phyloP scores from a whole-genome alignment of 305 asterid species.

The Fraxinus velutina region DNA sequence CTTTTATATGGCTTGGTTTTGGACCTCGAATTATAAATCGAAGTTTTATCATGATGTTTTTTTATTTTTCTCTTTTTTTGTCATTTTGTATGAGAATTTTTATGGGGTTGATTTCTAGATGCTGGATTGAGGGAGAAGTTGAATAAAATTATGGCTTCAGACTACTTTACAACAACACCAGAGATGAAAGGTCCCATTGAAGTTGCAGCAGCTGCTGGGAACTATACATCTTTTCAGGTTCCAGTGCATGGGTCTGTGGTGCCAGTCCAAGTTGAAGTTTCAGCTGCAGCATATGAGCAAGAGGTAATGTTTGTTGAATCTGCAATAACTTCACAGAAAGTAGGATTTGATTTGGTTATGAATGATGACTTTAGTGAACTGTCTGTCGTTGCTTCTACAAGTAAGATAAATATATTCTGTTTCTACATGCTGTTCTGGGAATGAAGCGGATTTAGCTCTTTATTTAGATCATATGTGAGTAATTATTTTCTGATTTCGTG shows the following conservation, averaged over 20 bases:
- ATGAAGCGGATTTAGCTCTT: not conserved
- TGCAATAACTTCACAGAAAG: not conserved
- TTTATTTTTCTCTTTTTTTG: not conserved
- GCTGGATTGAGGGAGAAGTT: slow-evolving; percentile 57
- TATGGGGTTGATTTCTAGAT: slow-evolving; percentile 36
- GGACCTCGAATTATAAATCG: slow-evolving; percentile 37
- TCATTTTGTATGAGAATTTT: slow-evolving; percentile 19
- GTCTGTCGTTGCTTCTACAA: not conserved
- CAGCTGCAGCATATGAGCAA: slow-evolving; percentile 37
- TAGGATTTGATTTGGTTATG: not conserved
- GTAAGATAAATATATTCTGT: not conserved
- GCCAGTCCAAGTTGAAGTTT: slow-evolving; percentile 38
- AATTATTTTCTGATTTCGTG: not conserved
- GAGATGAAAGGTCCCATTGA: slow-evolving; percentile 55
- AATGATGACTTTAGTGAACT: not conserved
- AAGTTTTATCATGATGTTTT: slow-evolving; percentile 22
- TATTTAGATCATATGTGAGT: not conserved
- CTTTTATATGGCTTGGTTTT: not conserved
- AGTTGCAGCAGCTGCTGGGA: slow-evolving; percentile 63
- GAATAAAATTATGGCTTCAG: slow-evolving; percentile 61
- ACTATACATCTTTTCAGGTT: slow-evolving; percentile 47
- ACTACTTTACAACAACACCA: slow-evolving; percentile 51
- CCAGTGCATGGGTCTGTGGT: slow-evolving; percentile 42
- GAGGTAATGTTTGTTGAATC: slow-evolving; percentile 36
- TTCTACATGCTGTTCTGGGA: not conserved